Evolutionary conservation across 768 basidiomycete species (phyloP), one percentile per base, ranked within the genome.

Genomic region (Mycena crocata): DNA sequence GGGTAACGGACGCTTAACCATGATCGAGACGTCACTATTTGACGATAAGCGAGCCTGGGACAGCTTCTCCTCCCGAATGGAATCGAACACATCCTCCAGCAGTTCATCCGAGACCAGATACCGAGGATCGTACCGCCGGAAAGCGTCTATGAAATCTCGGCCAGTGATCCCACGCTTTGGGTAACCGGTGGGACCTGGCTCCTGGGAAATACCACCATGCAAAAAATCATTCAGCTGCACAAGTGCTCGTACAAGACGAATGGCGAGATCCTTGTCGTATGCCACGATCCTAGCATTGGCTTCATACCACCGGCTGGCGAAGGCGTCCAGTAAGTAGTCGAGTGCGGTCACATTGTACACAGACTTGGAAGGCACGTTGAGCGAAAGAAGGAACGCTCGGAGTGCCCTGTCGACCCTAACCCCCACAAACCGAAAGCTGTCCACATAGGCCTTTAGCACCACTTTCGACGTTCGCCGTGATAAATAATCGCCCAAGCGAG

Each of bases 241-340:
- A 67, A 96, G 87, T 5, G 94, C 90, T 57, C 91, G 87, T 39
- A 93, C 91, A 49, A 97, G 88, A 51, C 88, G 88, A 69, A 86
- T 81, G 17, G 93, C 90, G 67, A 94, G 83, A 73, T 95, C 93
- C 77, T 89, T 92, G 80, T 95, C 93, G 73, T 91, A 96, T 3
- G 91, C 87, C 28, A 95, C 89, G 28, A 87, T 84, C 51, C 85
- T 83, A 8, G 89, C 86, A 74, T 99, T 99, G 23, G 93, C 92
- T 66, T 95, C 93, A 72, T 94, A 93, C 93, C 96, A 99, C 31
- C 93, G 87, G 70, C 87, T 85, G 17, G 95, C 93, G 75, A 99
- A 95, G 13, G 91, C 87, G 72, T 93, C 90, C 32, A 98, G 84
- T 2, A 98, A 82, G 70, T 90, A 85, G 69, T 96, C 93, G 34